Conservation (phyloP, 2,329 filamentous ascomycete genomes). For the Paecilomyces dactylethromorphus region DNA sequence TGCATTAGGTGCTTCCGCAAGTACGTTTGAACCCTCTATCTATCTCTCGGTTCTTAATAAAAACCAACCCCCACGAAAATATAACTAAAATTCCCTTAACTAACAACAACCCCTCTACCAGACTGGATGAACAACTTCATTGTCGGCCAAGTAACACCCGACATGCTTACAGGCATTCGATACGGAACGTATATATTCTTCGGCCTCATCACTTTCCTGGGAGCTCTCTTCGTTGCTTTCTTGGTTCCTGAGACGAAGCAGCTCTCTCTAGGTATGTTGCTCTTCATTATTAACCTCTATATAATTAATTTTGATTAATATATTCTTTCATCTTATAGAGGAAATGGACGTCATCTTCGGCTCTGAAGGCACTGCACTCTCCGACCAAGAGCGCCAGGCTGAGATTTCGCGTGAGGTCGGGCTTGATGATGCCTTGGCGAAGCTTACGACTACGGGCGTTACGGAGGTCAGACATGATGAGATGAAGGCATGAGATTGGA, state of each 20-base stretch:
- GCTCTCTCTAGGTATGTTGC: conserved; percentile 27
- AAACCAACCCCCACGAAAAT: not conserved
- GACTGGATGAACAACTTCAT: conserved; percentile 52
- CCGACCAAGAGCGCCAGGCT: conserved; percentile 62
- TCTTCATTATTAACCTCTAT: not conserved
- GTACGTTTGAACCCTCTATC: conserved; percentile 8
- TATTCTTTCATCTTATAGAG: conserved; percentile 23
- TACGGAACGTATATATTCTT: conserved; percentile 53
- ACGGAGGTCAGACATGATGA: not conserved
- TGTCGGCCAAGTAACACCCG: conserved; percentile 63
- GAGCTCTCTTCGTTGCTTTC: conserved; percentile 28
- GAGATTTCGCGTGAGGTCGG: conserved; percentile 66
- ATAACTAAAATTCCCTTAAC: not conserved
- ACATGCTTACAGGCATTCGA: conserved; percentile 57
- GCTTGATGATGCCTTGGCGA: conserved; percentile 31
- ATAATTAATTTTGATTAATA: not conserved
- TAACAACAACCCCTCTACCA: not conserved
- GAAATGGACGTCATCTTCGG: conserved; percentile 62
- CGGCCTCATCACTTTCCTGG: conserved; percentile 31
- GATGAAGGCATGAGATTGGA: not conserved
- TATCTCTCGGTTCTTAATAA: conserved; percentile 4
- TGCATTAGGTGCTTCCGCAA: conserved; percentile 59
- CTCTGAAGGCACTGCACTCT: conserved; percentile 58
- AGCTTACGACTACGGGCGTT: not conserved
- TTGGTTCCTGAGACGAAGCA: conserved; percentile 46